These are phyloP conservation scores for Logfia minima DNA, from an alignment of 129 eudicot genomes.

Conservation along the genomic window DNA sequence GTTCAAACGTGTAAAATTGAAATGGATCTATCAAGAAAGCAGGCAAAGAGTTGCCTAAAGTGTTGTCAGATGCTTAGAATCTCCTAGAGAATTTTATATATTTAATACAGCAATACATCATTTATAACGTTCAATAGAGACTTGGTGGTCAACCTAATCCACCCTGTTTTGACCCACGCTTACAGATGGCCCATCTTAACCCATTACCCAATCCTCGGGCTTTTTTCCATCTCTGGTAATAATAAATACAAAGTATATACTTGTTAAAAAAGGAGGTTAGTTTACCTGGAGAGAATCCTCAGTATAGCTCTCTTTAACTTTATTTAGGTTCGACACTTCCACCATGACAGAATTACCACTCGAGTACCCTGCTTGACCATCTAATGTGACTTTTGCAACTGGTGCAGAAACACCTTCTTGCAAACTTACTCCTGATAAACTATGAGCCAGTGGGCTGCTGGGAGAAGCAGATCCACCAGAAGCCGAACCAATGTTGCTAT, in stretches of 20 bases:
- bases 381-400: conserved; percentile 67
- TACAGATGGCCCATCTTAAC: background rate
- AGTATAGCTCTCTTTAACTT: conserved; percentile 93
- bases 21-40: background rate
- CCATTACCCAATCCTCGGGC: background rate
- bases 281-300: conserved; percentile 93
- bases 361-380: conserved; percentile 74
- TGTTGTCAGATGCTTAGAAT: background rate
- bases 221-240: background rate
- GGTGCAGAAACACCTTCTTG: conserved; percentile 75
- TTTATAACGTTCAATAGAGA: background rate
- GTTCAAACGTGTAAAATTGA: background rate
- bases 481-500: conserved; percentile 66
- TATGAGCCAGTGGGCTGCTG: conserved; percentile 78
- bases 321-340: conserved; percentile 91
- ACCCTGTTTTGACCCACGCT: too few species aligned
- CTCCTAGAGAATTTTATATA: background rate
- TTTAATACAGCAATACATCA: background rate
- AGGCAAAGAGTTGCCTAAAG: background rate
- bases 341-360: conserved; percentile 88
- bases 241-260: background rate
- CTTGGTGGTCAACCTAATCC: too few species aligned
- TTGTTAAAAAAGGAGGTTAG: background rate
- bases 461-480: conserved; percentile 93
- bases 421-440: conserved; percentile 65